Evolutionary conservation across 2,329 filamentous ascomycete genomes (phyloP).

Genomic region (Incumbomyces lentus): DNA sequence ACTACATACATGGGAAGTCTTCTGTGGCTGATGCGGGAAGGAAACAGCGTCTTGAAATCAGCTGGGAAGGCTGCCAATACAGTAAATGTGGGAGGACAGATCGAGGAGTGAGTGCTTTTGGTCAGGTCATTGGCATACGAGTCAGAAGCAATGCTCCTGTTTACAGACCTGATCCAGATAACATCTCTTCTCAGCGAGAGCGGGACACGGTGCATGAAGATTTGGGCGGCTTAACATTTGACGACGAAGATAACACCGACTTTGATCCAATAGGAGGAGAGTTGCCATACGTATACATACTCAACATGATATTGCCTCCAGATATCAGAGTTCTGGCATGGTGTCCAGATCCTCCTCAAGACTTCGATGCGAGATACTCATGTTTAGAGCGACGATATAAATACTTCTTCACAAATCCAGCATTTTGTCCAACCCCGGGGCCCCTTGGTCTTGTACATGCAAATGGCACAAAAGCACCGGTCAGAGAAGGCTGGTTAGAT

Average conservation of each 20-base stretch:
- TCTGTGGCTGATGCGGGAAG: slow-evolving; percentile 8
- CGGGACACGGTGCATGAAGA: background rate
- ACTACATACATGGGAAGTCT: slow-evolving; percentile 4
- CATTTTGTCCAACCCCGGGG: slow-evolving; percentile 59
- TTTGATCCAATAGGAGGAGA: slow-evolving; percentile 69
- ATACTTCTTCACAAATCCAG: slow-evolving; percentile 96
- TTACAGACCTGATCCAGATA: background rate
- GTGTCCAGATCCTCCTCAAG: slow-evolving; percentile 69
- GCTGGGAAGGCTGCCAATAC: slow-evolving; percentile 79
- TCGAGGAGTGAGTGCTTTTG: slow-evolving; percentile 87
- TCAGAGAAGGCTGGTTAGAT: slow-evolving; percentile 68
- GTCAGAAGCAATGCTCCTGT: slow-evolving; percentile 70
- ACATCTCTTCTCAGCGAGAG: no score
- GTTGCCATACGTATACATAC: slow-evolving; percentile 66
- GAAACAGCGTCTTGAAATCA: slow-evolving; percentile 39
- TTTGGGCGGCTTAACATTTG: slow-evolving; percentile 22
- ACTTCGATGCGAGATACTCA: slow-evolving; percentile 85
- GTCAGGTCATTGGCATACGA: slow-evolving; percentile 77
- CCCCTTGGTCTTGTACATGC: slow-evolving; percentile 35
- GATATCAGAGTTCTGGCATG: slow-evolving; percentile 89
- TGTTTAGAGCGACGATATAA: slow-evolving; percentile 85
- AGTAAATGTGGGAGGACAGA: slow-evolving; percentile 94
- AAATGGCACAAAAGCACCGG: slow-evolving; percentile 21
- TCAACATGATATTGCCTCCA: slow-evolving; percentile 78
- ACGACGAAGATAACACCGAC: slow-evolving; percentile 28